phyloP scores from a whole-genome alignment of 2,329 filamentous ascomycete species.

The Mollisia scopiformis region DNA sequence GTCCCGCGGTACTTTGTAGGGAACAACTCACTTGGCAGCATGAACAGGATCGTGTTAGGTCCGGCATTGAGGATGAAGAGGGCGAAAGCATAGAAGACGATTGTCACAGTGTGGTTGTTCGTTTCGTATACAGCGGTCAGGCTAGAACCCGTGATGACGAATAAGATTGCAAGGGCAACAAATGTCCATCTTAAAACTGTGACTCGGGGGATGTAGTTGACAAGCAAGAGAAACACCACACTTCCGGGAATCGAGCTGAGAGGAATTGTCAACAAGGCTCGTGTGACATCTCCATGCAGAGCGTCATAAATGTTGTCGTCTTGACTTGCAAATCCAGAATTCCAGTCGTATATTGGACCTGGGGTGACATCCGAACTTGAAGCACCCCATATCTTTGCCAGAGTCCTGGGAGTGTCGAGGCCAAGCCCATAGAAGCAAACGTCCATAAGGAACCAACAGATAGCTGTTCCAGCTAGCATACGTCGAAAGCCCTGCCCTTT shows the following conservation, averaged over 20 bases:
- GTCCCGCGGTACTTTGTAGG: constrained; percentile 65
- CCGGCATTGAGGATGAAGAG: not conserved
- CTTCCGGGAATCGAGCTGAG: constrained; percentile 18
- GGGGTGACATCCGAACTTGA: constrained; percentile 45
- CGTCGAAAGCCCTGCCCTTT: not conserved
- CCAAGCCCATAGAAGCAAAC: not conserved
- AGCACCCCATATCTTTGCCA: not conserved
- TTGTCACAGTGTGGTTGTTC: not conserved
- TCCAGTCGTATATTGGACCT: constrained; percentile 63
- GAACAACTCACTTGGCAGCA: constrained; percentile 57
- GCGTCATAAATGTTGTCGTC: constrained; percentile 14
- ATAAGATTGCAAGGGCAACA: constrained; percentile 43
- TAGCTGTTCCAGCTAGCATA: not conserved
- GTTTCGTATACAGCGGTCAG: not conserved
- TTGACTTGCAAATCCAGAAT: not conserved
- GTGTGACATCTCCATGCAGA: constrained; percentile 6
- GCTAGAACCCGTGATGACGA: constrained; percentile 41
- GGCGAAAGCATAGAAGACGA: not conserved
- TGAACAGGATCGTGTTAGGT: not conserved
- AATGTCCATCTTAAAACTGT: constrained; percentile 32
- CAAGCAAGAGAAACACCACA: constrained; percentile 16
- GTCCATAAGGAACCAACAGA: not conserved
- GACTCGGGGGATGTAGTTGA: constrained; percentile 21
- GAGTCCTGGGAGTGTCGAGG: not conserved
- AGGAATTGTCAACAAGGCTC: constrained; percentile 27